These are phyloP conservation scores for Phytomonas francai DNA, from an alignment of 208 protist genomes.

Conservation along the genomic window DNA sequence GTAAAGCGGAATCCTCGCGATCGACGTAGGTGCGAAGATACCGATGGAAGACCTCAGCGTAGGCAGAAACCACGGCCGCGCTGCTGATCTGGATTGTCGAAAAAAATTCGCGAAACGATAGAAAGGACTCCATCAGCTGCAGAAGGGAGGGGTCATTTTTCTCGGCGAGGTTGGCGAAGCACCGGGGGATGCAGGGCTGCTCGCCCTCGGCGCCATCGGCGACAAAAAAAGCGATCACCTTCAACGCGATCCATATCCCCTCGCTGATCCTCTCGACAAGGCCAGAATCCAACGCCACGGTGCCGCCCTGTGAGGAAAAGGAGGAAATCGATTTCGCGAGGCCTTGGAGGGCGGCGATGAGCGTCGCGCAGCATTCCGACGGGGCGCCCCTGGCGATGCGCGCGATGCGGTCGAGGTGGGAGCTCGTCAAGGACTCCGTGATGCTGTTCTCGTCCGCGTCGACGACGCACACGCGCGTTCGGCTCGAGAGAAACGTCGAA, in stretches of 20 bases:
- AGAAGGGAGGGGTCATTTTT: conserved; percentile 16
- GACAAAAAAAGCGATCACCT: conserved; percentile 46
- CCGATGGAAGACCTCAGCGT: conserved; percentile 33
- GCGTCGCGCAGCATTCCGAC: conserved; percentile 14
- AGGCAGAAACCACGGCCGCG: conserved; percentile 49
- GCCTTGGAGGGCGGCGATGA: conserved; percentile 10
- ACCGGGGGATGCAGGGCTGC: conserved; percentile 56
- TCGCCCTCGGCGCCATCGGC: conserved; percentile 63
- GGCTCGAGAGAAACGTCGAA: conserved; percentile 17
- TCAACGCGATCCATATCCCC: conserved; percentile 54
- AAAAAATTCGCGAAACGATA: conserved; percentile 19
- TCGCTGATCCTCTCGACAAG: conserved; percentile 21
- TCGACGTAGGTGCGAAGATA: conserved; percentile 61
- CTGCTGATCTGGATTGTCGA: conserved; percentile 17
- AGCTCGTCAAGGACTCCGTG: conserved; percentile 49
- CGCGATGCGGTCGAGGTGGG: conserved; percentile 59
- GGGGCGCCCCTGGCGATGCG: conserved; percentile 44
- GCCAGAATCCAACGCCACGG: not conserved
- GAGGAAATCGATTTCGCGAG: not conserved
- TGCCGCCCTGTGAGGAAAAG: not conserved
- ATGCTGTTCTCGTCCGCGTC: conserved; percentile 52
- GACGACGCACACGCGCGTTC: conserved; percentile 15
- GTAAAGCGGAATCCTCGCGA: conserved; percentile 16
- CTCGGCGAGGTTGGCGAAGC: conserved; percentile 31
- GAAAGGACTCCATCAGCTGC: conserved; percentile 20